Evolutionary conservation across 352 stramenopile genomes (phyloP).

Genomic region (Peronospora tabacina): DNA sequence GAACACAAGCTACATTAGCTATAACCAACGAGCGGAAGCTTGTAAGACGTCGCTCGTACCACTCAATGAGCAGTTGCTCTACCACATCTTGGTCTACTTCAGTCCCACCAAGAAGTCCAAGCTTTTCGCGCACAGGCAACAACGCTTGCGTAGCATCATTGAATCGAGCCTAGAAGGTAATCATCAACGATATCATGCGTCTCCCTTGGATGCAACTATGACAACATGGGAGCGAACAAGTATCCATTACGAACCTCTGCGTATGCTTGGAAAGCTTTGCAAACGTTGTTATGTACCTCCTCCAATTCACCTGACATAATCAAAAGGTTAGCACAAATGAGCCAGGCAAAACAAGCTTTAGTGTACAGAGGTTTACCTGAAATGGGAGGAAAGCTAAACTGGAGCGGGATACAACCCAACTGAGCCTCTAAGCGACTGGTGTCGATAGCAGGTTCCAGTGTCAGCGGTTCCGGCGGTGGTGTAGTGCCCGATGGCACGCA

Average conservation of each 20-base stretch:
- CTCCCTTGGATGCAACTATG: background rate
- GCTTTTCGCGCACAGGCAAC: slow-evolving; percentile 51
- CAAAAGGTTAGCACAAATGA: background rate
- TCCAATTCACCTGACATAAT: slow-evolving; percentile 30
- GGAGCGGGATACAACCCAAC: slow-evolving; percentile 37
- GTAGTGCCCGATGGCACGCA: slow-evolving; percentile 30
- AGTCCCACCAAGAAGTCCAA: slow-evolving; percentile 66
- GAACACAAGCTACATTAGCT: background rate
- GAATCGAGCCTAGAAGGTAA: slow-evolving; percentile 34
- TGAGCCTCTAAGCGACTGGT: slow-evolving; percentile 30
- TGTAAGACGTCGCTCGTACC: slow-evolving; percentile 29
- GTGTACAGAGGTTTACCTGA: slow-evolving; percentile 10
- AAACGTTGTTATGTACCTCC: slow-evolving; percentile 44
- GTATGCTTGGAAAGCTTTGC: slow-evolving; percentile 62
- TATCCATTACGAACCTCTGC: slow-evolving; percentile 34
- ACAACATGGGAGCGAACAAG: background rate
- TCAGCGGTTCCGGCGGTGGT: slow-evolving; percentile 17
- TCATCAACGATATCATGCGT: background rate
- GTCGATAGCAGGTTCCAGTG: slow-evolving; percentile 32
- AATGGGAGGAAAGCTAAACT: slow-evolving; percentile 49
- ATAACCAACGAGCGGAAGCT: background rate
- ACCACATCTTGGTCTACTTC: slow-evolving; percentile 65
- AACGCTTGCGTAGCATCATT: slow-evolving; percentile 48
- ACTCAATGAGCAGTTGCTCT: slow-evolving; percentile 71
- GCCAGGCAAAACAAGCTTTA: background rate